Percentiles rank a stretch among this genome's conserved stretches.
Conservation (phyloP, 1,284 basidiomycete genomes). For the Rhodotorula mucilaginosa region DNA sequence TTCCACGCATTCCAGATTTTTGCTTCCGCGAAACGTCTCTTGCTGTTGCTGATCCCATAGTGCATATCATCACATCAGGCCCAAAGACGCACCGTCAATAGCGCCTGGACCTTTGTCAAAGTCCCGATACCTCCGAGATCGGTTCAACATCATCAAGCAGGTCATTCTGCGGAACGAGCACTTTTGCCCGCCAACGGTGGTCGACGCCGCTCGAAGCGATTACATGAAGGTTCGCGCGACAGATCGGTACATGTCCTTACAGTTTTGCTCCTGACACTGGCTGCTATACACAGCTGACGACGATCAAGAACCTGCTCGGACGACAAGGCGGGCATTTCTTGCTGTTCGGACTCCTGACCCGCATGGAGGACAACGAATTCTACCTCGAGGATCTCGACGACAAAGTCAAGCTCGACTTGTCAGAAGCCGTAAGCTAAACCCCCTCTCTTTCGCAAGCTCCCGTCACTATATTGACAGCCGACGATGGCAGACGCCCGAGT, state of each 20-base stretch:
- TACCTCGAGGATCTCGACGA: conserved; percentile 95
- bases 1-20: neutral
- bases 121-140: conserved; percentile 70
- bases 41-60: neutral
- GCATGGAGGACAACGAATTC: conserved; percentile 82
- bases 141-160: conserved; percentile 69
- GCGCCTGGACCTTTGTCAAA: conserved; percentile 77
- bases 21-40: neutral
- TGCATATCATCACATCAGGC: neutral
- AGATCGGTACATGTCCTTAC: too few species aligned
- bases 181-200: conserved; percentile 88
- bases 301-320: conserved; percentile 93
- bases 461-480: neutral
- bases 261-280: too few species aligned
- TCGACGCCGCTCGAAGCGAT: conserved; percentile 75
- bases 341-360: conserved; percentile 86
- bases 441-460: neutral
- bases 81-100: conserved; percentile 55
- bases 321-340: conserved; percentile 86
- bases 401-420: conserved; percentile 81
- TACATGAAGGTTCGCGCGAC: conserved; percentile 69
- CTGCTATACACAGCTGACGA: conserved; percentile 66
- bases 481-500: conserved; percentile 73
- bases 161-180: conserved; percentile 89
- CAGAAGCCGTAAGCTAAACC: conserved; percentile 65